These are phyloP conservation scores for Saccharomycopsis oosterbeekiorum DNA, from an alignment of 805 yeast species.

Conservation along the genomic window DNA sequence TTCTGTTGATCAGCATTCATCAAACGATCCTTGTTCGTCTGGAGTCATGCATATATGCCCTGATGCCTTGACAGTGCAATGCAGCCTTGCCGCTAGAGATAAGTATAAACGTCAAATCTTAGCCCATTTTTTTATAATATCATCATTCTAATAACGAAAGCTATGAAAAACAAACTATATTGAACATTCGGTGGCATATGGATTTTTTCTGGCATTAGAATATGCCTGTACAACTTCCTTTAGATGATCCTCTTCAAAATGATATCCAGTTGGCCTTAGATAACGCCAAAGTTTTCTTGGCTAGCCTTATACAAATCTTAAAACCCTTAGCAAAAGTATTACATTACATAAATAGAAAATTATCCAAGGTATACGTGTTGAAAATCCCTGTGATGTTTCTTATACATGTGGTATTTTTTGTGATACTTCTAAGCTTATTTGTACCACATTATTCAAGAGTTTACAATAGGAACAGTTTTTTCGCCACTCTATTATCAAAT, in stretches of 20 bases:
- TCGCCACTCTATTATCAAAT: constrained; percentile 78
- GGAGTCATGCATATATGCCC: too few species aligned
- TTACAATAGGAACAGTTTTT: constrained; percentile 54
- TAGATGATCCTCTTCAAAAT: neutral
- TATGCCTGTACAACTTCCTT: constrained; percentile 5
- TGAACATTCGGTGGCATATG: neutral
- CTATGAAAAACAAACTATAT: neutral
- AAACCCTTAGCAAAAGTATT: constrained; percentile 3
- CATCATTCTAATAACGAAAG: too few species aligned
- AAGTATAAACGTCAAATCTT: too few species aligned
- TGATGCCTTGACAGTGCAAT: too few species aligned
- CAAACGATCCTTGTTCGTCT: too few species aligned
- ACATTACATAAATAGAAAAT: constrained; percentile 7
- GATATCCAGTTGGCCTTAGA: neutral
- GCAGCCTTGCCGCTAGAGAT: too few species aligned
- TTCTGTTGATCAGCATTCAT: too few species aligned
- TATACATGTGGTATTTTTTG: constrained; percentile 39
- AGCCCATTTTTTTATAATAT: too few species aligned
- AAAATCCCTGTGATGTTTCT: constrained; percentile 51
- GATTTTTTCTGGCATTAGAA: neutral
- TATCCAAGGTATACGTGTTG: constrained; percentile 28
- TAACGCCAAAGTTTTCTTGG: neutral
- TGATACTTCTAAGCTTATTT: constrained; percentile 39
- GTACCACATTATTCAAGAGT: constrained; percentile 49
- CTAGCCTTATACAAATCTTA: neutral